Evolutionary conservation across 257 asterid genomes (phyloP).

Genomic region (Ilex asprella): DNA sequence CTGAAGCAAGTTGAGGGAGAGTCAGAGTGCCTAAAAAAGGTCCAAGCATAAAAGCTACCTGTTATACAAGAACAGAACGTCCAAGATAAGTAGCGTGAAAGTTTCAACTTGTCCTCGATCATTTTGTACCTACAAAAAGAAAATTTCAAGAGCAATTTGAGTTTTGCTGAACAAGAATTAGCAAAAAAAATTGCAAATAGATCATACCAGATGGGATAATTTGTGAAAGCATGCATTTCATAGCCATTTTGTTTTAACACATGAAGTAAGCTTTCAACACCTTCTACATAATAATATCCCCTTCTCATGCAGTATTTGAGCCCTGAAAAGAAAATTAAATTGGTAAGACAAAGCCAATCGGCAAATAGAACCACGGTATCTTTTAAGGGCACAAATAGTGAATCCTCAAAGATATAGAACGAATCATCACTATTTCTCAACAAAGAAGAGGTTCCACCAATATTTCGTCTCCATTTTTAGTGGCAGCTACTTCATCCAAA

Average conservation of each 20-base stretch:
- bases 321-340: constrained; percentile 35
- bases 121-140: constrained; percentile 59
- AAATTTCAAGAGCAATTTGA: constrained; percentile 11
- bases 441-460: background rate
- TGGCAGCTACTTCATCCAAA: too few relatives aligned
- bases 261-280: constrained; percentile 62
- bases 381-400: background rate
- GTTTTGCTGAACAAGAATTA: constrained; percentile 9
- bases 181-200: constrained; percentile 4
- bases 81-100: constrained; percentile 83
- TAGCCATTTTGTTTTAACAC: constrained; percentile 71
- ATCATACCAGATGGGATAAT: constrained; percentile 81
- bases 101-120: constrained; percentile 77
- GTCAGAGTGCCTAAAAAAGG: background rate
- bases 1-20: background rate
- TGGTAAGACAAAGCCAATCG: background rate
- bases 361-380: background rate
- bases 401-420: background rate
- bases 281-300: constrained; percentile 72
- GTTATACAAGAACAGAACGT: constrained; percentile 88
- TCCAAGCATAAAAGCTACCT: constrained; percentile 37
- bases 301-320: constrained; percentile 74
- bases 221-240: constrained; percentile 85
- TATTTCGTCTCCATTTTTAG: too few relatives aligned
- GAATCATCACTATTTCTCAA: background rate